Evolutionary conservation across 108 stramenopile species (phyloP), one percentile per base, ranked within the genome.

Genomic region (Craspedostauros australis): DNA sequence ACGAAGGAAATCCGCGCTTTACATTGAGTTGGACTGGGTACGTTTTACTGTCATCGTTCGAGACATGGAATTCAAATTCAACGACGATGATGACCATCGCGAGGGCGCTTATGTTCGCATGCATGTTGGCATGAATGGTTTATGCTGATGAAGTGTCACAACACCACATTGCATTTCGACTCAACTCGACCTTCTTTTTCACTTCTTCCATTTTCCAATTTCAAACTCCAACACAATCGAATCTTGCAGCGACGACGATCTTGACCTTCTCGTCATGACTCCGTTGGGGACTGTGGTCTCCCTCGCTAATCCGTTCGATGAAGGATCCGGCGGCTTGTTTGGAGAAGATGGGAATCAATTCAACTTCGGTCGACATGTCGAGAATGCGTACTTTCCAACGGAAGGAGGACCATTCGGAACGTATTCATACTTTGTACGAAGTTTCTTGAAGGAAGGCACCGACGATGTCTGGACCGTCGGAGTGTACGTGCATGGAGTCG

Each of bases 311-410:
- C 45, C 62, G 16, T 73, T 50, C n/a, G 46, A 60, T 20, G 68
- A 60, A 38, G 69, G 54, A 44, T 66, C 64, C 29, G 75, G 70
- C 1, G 73, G 59, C 9, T 60, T 68, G 29, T 80, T 76, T 44
- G 72, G 79, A 2, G 73, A 74, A 25, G 64, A 76, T 32, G 52
- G 41, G 3, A 54, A 64, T 31, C 55, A 76, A 44, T 57, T 55
- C 25, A 72, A 65, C 2, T 64, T 44, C 38, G 64, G 47, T 3
- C 25, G 46, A 3, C 47, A 64, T 30, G 54, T 49, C 31, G 64
- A 64, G 36, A 64, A 64, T 56, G 43, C 56, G 1, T 57, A 39
- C 30, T 53, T 66, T 37, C 65, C 65, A 0, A 39, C 45, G 19
- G 50, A 36, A 24, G 37, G 38, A 5, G 41, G 44, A 7, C 20